Conservation (phyloP, 352 stramenopile species). For the Pythium brassicae region DNA sequence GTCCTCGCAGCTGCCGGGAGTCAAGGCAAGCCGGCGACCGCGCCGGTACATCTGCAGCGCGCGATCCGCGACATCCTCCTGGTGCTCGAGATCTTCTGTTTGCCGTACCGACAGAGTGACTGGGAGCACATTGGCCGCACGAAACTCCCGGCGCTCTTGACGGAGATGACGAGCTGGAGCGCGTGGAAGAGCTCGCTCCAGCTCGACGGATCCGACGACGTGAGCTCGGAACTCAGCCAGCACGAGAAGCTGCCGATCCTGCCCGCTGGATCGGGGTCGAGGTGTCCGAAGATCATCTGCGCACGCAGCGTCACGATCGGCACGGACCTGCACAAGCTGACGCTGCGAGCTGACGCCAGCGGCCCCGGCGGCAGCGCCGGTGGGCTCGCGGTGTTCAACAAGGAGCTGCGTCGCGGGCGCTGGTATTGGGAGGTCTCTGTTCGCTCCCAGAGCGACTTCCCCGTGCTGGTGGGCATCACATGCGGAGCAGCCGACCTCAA, state of each 20-base stretch:
- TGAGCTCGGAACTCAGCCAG: conserved; percentile 20
- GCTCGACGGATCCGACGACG: conserved; percentile 44
- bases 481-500: conserved; percentile 62
- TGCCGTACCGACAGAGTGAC: conserved; percentile 64
- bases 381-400: conserved; percentile 67
- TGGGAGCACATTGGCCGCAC: conserved; percentile 60
- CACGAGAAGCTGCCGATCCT: conserved; percentile 51
- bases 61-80: conserved; percentile 68
- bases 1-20: conserved; percentile 20
- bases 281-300: conserved; percentile 71
- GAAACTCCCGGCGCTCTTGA: conserved; percentile 57
- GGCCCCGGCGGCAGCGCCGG: conserved; percentile 9
- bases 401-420: conserved; percentile 44
- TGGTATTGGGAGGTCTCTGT: conserved; percentile 85
- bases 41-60: conserved; percentile 30
- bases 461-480: conserved; percentile 73
- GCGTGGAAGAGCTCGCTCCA: conserved; percentile 68
- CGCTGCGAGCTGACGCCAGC: conserved; percentile 16
- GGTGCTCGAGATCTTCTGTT: conserved; percentile 70
- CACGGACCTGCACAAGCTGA: conserved; percentile 63
- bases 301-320: conserved; percentile 54
- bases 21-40: conserved; percentile 12
- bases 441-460: conserved; percentile 34
- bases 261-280: conserved; percentile 41
- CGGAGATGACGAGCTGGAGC: conserved; percentile 68